Conservation (phyloP, 257 asterid genomes). For the Mentha longifolia region DNA sequence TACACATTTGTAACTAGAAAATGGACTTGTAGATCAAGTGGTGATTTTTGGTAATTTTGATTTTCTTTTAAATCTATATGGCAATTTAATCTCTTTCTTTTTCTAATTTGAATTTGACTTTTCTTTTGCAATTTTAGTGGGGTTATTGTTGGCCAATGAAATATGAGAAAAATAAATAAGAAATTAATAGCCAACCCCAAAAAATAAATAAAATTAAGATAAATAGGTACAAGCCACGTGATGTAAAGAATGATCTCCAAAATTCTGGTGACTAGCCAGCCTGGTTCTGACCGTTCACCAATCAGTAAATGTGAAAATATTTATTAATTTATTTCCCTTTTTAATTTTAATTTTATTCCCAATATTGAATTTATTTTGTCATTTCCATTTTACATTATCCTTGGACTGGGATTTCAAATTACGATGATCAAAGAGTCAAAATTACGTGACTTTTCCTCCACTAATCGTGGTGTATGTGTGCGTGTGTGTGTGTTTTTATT, state of each 20-base stretch:
- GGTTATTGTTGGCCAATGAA: not conserved
- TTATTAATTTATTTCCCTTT: not conserved
- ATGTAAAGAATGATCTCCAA: conserved; percentile 30
- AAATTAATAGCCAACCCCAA: not conserved
- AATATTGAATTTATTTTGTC: not conserved
- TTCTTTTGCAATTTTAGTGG: not conserved
- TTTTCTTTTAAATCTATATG: no score
- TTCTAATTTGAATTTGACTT: not conserved
- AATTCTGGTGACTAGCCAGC: conserved; percentile 37
- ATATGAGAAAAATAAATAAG: not conserved
- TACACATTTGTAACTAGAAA: no score
- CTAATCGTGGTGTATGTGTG: conserved; percentile 10
- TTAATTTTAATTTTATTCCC: not conserved
- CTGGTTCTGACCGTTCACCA: conserved; percentile 43
- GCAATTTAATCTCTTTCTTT: no score
- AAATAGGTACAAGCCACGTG: conserved; percentile 41
- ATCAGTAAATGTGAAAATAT: conserved; percentile 10
- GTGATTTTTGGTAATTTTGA: not conserved
- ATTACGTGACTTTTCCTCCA: conserved; percentile 19
- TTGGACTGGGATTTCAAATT: conserved; percentile 17
- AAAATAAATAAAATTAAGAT: not conserved
- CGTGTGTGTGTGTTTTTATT: no score
- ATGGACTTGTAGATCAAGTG: not conserved
- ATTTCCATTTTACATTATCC: conserved; percentile 11
- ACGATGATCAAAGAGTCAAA: conserved; percentile 17